phyloP scores from a whole-genome alignment of 2,329 filamentous ascomycete genomes.

The Fusarium nanum region DNA sequence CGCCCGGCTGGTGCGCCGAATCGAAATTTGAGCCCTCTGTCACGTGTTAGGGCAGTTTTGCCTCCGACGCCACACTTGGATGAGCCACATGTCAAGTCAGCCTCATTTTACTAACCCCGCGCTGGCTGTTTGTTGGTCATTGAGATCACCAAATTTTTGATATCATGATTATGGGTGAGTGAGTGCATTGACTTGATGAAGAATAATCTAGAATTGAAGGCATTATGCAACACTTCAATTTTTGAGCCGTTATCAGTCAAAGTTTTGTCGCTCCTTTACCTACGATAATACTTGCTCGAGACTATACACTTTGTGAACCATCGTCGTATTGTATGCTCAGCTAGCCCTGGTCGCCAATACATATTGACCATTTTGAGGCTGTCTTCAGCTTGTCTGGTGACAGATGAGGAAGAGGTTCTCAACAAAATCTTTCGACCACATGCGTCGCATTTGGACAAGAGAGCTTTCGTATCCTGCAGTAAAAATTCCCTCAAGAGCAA shows the following conservation, averaged over 20 bases:
- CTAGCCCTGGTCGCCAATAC: not conserved
- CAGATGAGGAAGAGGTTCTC: conserved; percentile 16
- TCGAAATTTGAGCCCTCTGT: conserved; percentile 52
- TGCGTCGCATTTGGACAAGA: not conserved
- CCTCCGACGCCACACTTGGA: not conserved
- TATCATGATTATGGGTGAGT: conserved; percentile 1
- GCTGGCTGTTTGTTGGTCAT: not conserved
- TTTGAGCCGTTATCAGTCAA: not conserved
- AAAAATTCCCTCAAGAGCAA: conserved; percentile 42
- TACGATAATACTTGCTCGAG: too few relatives aligned
- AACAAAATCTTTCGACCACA: conserved; percentile 2
- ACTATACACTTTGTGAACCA: not conserved
- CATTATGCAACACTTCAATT: not conserved
- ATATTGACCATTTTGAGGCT: not conserved
- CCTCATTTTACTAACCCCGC: conserved; percentile 3
- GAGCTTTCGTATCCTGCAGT: conserved; percentile 8
- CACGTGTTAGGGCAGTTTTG: conserved; percentile 53
- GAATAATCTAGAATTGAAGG: not conserved
- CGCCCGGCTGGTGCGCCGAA: conserved; percentile 52
- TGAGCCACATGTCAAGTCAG: conserved; percentile 1
- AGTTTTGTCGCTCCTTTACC: not conserved
- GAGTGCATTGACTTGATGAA: not conserved
- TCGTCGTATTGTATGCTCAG: not conserved
- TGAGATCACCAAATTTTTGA: conserved; percentile 1
- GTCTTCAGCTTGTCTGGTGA: conserved; percentile 21